Percentiles rank a stretch among this genome's conserved stretches.
Conservation (phyloP, 371 early-diverging fungal genomes). For the Phascolomyces articulosus region DNA sequence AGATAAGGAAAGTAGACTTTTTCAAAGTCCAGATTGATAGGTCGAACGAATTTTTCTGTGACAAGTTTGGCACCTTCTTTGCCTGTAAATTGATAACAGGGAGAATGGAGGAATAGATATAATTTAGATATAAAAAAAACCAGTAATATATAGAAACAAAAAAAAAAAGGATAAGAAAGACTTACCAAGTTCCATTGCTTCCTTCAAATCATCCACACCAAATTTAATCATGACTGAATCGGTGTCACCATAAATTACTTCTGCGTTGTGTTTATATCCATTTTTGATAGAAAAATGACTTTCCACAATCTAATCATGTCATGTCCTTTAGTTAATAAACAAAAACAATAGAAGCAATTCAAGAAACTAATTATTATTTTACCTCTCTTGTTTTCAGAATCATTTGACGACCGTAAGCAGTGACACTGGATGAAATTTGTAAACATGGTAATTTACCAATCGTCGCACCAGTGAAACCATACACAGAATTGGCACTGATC, state of each 20-base stretch:
- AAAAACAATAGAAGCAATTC: too few relatives aligned
- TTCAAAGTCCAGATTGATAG: constrained; percentile 99
- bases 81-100: constrained; percentile 26
- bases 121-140: too few relatives aligned
- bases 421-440: constrained; percentile 98
- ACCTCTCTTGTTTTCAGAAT: constrained; percentile 91
- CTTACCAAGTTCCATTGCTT: constrained; percentile 88
- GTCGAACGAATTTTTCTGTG: constrained; percentile 87
- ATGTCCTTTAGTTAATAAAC: background rate
- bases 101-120: too few relatives aligned
- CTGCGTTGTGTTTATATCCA: constrained; percentile 89
- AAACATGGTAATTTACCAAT: constrained; percentile 98
- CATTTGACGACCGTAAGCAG: constrained; percentile 99
- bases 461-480: constrained; percentile 99
- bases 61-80: constrained; percentile 89
- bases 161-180: background rate
- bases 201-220: constrained; percentile 77
- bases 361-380: background rate
- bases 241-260: constrained; percentile 99
- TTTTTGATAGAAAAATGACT: constrained; percentile 80
- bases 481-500: constrained; percentile 99
- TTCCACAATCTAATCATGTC: constrained; percentile 74
- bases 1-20: constrained; percentile 99
- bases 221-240: constrained; percentile 99
- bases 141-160: background rate